Evolutionary conservation across 306 rosid species (phyloP).

Genomic region (Casuarina cunninghamiana): DNA sequence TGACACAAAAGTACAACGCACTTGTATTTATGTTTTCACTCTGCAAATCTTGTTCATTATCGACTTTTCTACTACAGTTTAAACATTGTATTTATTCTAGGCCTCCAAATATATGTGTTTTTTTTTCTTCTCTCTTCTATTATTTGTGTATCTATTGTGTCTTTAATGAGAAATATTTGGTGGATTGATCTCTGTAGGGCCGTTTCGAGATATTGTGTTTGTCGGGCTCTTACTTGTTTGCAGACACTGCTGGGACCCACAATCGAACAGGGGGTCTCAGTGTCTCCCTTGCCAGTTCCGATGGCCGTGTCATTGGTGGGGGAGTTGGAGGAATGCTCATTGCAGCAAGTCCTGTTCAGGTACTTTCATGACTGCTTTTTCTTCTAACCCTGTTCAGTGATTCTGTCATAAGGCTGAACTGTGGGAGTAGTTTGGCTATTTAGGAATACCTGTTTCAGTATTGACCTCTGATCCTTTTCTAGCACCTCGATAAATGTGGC

Average conservation of each 20-base stretch:
- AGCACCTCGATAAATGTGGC: neutral
- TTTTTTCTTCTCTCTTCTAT: neutral
- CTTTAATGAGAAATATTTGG: conserved; percentile 8
- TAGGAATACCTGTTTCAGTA: neutral
- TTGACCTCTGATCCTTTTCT: neutral
- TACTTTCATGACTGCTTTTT: conserved; percentile 23
- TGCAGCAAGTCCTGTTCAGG: conserved; percentile 95
- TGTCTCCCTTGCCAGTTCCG: conserved; percentile 89
- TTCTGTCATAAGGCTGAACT: neutral
- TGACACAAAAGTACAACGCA: too few relatives aligned
- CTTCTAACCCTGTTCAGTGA: conserved; percentile 11
- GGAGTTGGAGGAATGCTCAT: conserved; percentile 83
- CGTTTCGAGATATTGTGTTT: conserved; percentile 88
- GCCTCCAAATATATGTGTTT: neutral
- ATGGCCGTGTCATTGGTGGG: conserved; percentile 90
- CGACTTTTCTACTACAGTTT: neutral
- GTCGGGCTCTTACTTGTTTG: conserved; percentile 75
- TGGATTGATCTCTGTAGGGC: conserved; percentile 56
- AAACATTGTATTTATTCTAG: neutral
- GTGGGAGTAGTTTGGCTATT: neutral
- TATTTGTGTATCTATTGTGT: neutral
- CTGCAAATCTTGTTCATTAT: neutral
- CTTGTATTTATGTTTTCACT: neutral
- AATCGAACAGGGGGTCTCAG: conserved; percentile 73
- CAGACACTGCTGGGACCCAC: conserved; percentile 56